Base-by-base conservation (phyloP, 345 rosid genomes). In the Gossypium australe region DNA sequence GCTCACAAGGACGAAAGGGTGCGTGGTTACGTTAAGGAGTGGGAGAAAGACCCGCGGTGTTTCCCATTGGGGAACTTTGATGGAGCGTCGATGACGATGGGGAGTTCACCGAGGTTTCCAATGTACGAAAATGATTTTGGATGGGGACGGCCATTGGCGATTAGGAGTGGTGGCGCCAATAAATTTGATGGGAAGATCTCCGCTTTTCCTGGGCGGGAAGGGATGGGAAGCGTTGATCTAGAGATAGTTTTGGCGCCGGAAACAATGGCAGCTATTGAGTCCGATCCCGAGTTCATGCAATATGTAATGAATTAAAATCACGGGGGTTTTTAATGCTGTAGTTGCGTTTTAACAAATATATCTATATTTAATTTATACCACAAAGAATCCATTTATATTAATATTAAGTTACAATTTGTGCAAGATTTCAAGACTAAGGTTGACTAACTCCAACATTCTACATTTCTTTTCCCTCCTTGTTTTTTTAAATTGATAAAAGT, bases 181-280 rank as follows among this genome's bases (percentile, higher is more conserved):
- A 95, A 95, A 66, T 95, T 95, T 11, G 99, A 95, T 74, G 99
- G 99, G 22, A 95, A 95, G 88, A 92, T 95, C 72, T 95, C 98
- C 24, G 99, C 98, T n/a, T 95, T 93, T 73, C 99, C 99, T 0
- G 99, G 99, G 52, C 78, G 90, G 57, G 96, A 83, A 27, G 97
- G 96, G 4, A 86, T 83, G 13, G 96, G 99, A 0, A 87, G 79
- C n/a, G 89, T 93, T 1, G 99, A 93, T 83, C 86, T 91, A 34
- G 99, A 95, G 78, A 96, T 95, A 47, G 68, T 95, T 10, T 70
- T 95, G 76, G 72, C 93, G 69, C 99, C 99, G 38, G 91, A 82
- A 79, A 89, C 98, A 5, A 89, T 91, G 99, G 90, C 89, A 24
- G 87, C 76, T 65, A 81, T 95, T 48, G 97, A 93, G 72, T 74